These are phyloP conservation scores for Yamadazyma diddensiae DNA, from an alignment of 1,139 yeast genomes.

Conservation along the genomic window DNA sequence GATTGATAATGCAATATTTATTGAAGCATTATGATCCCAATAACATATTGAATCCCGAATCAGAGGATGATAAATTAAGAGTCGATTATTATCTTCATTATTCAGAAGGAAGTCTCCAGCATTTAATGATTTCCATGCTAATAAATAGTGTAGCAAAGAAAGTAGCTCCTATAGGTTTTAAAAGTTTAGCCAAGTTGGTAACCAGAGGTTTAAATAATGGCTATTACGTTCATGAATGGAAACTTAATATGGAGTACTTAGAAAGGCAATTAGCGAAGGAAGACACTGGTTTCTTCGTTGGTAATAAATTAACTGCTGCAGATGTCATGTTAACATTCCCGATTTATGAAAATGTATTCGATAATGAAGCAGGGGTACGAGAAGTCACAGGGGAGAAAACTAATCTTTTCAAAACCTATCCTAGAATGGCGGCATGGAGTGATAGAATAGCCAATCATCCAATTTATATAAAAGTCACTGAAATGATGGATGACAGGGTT, in stretches of 20 bases:
- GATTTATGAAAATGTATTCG: constrained; percentile 39
- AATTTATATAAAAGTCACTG: constrained; percentile 24
- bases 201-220: constrained; percentile 42
- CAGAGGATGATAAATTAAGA: constrained; percentile 30
- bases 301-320: constrained; percentile 55
- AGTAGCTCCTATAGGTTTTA: constrained; percentile 47
- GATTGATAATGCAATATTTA: constrained; percentile 45
- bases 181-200: constrained; percentile 36
- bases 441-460: constrained; percentile 33
- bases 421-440: constrained; percentile 35
- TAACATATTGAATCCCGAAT: constrained; percentile 29
- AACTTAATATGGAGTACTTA: constrained; percentile 37
- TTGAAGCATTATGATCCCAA: constrained; percentile 38
- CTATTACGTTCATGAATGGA: constrained; percentile 41
- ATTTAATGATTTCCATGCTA: constrained; percentile 39
- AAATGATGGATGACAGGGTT: constrained; percentile 30
- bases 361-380: constrained; percentile 35
- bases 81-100: constrained; percentile 54
- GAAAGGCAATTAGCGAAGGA: constrained; percentile 37
- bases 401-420: constrained; percentile 29
- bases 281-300: constrained; percentile 52
- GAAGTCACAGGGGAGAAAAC: constrained; percentile 34
- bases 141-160: constrained; percentile 37
- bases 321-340: constrained; percentile 55
- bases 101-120: constrained; percentile 57